phyloP scores from a whole-genome alignment of 116 monocot species.

The Zostera marina region DNA sequence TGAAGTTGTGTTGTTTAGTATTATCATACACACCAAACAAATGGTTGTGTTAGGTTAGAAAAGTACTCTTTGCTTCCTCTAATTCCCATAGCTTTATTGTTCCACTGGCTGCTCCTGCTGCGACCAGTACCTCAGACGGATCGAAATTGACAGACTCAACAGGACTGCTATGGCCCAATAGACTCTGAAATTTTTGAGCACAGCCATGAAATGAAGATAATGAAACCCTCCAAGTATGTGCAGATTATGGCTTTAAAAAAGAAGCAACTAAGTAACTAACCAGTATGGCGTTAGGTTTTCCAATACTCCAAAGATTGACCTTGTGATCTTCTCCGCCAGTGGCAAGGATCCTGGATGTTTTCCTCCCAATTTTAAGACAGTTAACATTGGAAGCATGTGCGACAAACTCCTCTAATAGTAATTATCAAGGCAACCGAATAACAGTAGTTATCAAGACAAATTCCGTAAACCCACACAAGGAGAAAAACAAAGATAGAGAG shows the following conservation, averaged over 20 bases:
- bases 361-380: slow-evolving; percentile 91
- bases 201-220: too few species aligned
- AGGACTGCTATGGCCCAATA: slow-evolving; percentile 85
- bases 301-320: slow-evolving; percentile 95
- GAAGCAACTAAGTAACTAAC: slow-evolving; percentile 19
- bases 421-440: slow-evolving; percentile 30
- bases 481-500: too few species aligned
- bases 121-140: slow-evolving; percentile 72
- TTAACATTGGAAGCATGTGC: slow-evolving; percentile 95
- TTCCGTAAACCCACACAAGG: neutral
- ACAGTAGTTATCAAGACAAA: neutral
- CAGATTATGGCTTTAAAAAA: too few species aligned
- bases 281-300: slow-evolving; percentile 91
- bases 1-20: too few species aligned
- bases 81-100: slow-evolving; percentile 96
- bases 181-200: slow-evolving; percentile 20
- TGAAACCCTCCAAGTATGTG: too few species aligned
- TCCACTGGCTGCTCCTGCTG: slow-evolving; percentile 94
- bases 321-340: slow-evolving; percentile 96
- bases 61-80: slow-evolving; percentile 91
- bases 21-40: neutral
- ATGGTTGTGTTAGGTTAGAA: neutral
- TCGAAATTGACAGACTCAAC: slow-evolving; percentile 91
- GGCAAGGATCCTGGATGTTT: slow-evolving; percentile 79
- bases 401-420: slow-evolving; percentile 81